These are phyloP conservation scores for Graphilbum sp. DNA, from an alignment of 2,329 filamentous ascomycete species.

Conservation along the genomic window DNA sequence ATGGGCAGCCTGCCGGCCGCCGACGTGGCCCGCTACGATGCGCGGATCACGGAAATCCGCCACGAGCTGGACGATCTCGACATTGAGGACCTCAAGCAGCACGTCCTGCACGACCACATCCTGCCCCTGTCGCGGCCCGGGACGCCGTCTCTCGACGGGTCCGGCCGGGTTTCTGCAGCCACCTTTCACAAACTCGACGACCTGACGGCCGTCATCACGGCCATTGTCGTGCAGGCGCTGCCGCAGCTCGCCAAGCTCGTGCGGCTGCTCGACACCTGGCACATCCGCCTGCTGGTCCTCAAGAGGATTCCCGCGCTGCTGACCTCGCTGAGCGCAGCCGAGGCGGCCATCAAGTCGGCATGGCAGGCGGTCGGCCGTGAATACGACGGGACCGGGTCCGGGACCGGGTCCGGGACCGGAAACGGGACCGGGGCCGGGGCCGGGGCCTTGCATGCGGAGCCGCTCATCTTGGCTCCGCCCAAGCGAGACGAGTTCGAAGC, in stretches of 20 bases:
- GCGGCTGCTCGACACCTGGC: slow-evolving; percentile 63
- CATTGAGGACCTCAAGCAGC: slow-evolving; percentile 76
- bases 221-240: slow-evolving; percentile 76
- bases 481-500: slow-evolving; percentile 38
- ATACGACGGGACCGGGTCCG: slow-evolving; percentile 39
- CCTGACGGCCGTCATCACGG: slow-evolving; percentile 76
- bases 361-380: slow-evolving; percentile 37
- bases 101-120: slow-evolving; percentile 70
- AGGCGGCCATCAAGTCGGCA: slow-evolving; percentile 46
- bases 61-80: slow-evolving; percentile 52
- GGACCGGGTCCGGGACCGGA: no score
- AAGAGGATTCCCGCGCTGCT: slow-evolving; percentile 57
- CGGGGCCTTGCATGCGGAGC: no score
- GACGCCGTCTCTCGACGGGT: slow-evolving; percentile 16
- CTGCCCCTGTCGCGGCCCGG: slow-evolving; percentile 38
- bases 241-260: slow-evolving; percentile 64
- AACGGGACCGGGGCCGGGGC: no score
- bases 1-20: slow-evolving; percentile 54
- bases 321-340: slow-evolving; percentile 45
- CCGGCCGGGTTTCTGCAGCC: slow-evolving; percentile 17
- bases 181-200: slow-evolving; percentile 66
- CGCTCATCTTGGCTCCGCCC: no score
- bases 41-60: slow-evolving; percentile 57
- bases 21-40: slow-evolving; percentile 53
- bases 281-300: slow-evolving; percentile 56